phyloP scores from a whole-genome alignment of 2,329 filamentous ascomycete species.

The Colletotrichum sp. region DNA sequence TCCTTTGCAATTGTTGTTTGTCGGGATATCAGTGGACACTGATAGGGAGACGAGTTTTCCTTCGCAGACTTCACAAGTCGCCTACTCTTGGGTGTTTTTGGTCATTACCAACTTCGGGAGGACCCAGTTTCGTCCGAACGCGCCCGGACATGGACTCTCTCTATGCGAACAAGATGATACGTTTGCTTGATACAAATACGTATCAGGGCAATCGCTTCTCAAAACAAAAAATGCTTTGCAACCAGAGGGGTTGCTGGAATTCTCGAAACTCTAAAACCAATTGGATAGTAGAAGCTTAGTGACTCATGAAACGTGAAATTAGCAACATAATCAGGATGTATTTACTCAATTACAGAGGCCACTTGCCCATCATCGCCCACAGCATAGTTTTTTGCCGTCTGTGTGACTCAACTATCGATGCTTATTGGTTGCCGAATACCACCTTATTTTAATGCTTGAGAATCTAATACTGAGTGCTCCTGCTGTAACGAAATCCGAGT shows the following conservation, averaged over 20 bases:
- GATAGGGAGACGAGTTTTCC: background rate
- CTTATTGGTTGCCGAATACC: background rate
- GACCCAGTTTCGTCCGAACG: background rate
- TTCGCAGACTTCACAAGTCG: background rate
- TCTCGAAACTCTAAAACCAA: background rate
- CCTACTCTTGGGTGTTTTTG: background rate
- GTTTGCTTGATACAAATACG: background rate
- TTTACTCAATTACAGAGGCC: background rate
- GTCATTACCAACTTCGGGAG: background rate
- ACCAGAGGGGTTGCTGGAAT: background rate
- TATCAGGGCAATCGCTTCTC: background rate
- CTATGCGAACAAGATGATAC: no score
- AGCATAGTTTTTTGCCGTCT: background rate
- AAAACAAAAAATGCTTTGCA: background rate
- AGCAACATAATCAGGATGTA: background rate
- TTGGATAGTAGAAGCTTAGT: background rate
- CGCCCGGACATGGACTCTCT: no score
- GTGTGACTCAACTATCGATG: background rate
- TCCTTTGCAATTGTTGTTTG: background rate
- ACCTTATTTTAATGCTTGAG: rapidly evolving
- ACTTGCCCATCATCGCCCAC: background rate
- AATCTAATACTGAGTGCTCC: background rate
- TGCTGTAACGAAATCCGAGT: background rate
- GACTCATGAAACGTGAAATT: background rate
- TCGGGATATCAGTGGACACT: background rate